Base-by-base conservation (phyloP, 331 rosid genomes). In the Cydonia oblonga region DNA sequence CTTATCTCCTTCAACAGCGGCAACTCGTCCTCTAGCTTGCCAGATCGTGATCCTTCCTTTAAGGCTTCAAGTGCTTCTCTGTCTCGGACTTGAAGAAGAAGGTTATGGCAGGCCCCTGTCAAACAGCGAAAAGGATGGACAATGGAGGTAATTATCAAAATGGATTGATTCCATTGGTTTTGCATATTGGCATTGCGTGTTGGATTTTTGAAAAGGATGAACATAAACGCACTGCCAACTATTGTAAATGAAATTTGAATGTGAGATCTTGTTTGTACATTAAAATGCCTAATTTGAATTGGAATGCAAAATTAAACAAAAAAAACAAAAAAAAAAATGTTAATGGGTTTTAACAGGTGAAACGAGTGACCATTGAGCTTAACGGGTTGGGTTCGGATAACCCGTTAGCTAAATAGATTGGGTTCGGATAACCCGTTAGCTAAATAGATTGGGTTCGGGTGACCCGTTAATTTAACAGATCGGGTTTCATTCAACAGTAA, bases 11-110 rank as follows among this genome's bases (percentile, higher is more conserved):
- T 80, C 25, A 53, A 24, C 30, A 19, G 12, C 12, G 11, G 40
- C 30, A 30, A 49, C 59, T 83, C 85, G 0, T 76, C 90, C 14
- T 63, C 84, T 9, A 83, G 80, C n/a, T 80, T 82, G 7, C 53
- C 44, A 3, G 51, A 42, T 29, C 66, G 81, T 9, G 91, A 93
- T 70, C 88, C 87, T 68, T 81, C 88, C 44, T 93, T 93, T 75
- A 93, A 93, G 83, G 87, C 44, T 93, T 93, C 76, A 93, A 93
- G 83, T 93, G 98, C 75, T 93, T 93, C 84, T 93, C 93, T n/a
- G 88, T 93, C 10, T 89, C 93, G 0, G 97, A 93, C 77, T 83
- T 93, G 72, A 93, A 89, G 90, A 93, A 89, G 90, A 93, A 85
- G 72, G 91, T 93, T 20, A 84, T 91, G 96, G 12, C 98, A 11